Evolutionary conservation across 1,284 basidiomycete genomes (phyloP), one percentile per base, ranked within the genome.

Genomic region (Ustilago lituana): DNA sequence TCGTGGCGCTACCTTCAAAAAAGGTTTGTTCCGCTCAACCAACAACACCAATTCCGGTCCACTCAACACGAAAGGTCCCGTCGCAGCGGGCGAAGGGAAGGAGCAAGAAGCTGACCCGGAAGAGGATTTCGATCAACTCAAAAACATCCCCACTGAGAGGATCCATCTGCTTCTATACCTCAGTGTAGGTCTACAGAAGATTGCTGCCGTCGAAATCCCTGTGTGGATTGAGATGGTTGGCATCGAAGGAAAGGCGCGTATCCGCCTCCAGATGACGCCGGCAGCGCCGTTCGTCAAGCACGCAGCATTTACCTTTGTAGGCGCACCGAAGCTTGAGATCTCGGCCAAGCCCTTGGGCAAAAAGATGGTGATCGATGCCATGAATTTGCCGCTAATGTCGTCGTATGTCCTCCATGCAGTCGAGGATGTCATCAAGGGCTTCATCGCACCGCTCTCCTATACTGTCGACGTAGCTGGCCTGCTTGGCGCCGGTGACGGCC

Each of bases 341-440:
- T 74, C 73, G 14, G 78, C 78, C 29, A 74, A 74, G 57, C 78
- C 78, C 2, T 40, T 80, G 33, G 77, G 78, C 38, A 58, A 66
- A 32, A 68, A 73, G 41, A 79, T 78, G 77, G 59, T 80, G 32
- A 68, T 80, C n/a, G 77, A 80, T 39, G 78, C 74, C 26, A 80
- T 80, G 78, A 69, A 80, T 33, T 46, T 80, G 46, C 78, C 78
- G 3, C 55, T 80, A 49, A 73, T 80, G 59, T 72, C 74, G 2
- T 54, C 58, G 5, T 80, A 80, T 39, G 72, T 77, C 29, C 62
- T 76, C 2, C 60, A 67, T 39, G 71, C 70, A 2, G 64, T 80
- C 17, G 67, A 80, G 33, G 63, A 72, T 19, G 77, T 78, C 39
- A 66, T 80, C 47, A 55, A 67, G 35, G 72, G 70, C 43, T 80